A percentile compares a stretch with the other conserved stretches of the same genome.
Evolutionary conservation across 1,139 yeast genomes (phyloP).

Genomic region (Sugiyamaella japonica): DNA sequence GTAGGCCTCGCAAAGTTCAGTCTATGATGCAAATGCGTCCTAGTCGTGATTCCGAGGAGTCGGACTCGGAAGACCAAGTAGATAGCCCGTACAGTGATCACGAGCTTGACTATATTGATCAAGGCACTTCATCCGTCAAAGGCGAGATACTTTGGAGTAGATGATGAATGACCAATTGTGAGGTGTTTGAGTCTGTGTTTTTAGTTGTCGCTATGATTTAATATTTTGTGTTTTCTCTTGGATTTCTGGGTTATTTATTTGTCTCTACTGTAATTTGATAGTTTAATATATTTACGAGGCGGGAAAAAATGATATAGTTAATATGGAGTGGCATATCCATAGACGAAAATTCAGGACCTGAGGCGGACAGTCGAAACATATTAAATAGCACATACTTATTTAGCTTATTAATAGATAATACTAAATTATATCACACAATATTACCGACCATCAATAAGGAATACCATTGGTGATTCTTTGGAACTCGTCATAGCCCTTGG

Average conservation of each 20-base stretch:
- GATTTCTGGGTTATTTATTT: conserved; percentile 13
- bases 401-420: background rate
- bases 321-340: too few relatives aligned
- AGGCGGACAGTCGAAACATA: too few relatives aligned
- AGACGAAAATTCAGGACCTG: too few relatives aligned
- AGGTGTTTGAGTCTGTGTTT: conserved; percentile 15
- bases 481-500: conserved; percentile 97
- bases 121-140: conserved; percentile 9
- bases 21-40: conserved; percentile 21
- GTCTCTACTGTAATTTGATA: conserved; percentile 10
- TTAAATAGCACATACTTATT: background rate
- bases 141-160: conserved; percentile 20
- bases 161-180: conserved; percentile 10
- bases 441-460: conserved; percentile 57
- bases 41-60: conserved; percentile 23
- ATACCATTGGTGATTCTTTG: conserved; percentile 95
- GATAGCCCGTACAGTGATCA: conserved; percentile 24
- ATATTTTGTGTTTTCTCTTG: conserved; percentile 12
- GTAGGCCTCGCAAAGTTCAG: conserved; percentile 34
- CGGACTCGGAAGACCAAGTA: conserved; percentile 27
- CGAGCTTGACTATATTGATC: conserved; percentile 19
- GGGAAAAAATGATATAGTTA: background rate
- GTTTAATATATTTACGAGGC: conserved; percentile 12
- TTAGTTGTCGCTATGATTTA: background rate
- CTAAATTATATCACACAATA: background rate